phyloP scores from a whole-genome alignment of 352 stramenopile species.

The Pythium rishiriense region DNA sequence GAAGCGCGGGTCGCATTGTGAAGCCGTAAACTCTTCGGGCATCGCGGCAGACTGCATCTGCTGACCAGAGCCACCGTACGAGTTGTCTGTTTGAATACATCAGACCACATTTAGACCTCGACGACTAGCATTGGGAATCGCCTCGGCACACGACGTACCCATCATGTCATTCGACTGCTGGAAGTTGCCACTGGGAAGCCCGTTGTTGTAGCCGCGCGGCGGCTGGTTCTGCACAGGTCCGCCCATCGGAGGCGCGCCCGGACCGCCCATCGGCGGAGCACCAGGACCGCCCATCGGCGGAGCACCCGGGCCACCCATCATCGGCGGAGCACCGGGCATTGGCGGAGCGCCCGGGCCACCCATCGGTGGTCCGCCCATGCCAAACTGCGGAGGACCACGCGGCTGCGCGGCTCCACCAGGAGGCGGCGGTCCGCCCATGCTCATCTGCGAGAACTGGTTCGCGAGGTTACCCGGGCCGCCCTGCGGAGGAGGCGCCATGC shows the following conservation, averaged over 20 bases:
- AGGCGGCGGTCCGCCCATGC: slow-evolving; percentile 42
- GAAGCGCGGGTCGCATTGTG: slow-evolving; percentile 76
- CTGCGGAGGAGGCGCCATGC: slow-evolving; percentile 14
- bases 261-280: slow-evolving; percentile 12
- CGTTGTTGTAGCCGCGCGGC: slow-evolving; percentile 24
- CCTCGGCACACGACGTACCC: too few relatives aligned
- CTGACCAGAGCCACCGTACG: slow-evolving; percentile 45
- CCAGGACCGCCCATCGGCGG: slow-evolving; percentile 38
- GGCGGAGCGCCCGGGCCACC: slow-evolving; percentile 27
- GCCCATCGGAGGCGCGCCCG: slow-evolving; percentile 25
- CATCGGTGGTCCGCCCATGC: slow-evolving; percentile 28
- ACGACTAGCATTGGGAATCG: too few relatives aligned
- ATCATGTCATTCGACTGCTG: slow-evolving; percentile 79
- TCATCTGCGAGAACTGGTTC: slow-evolving; percentile 71
- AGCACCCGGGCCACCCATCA: slow-evolving; percentile 9
- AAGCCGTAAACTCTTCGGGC: slow-evolving; percentile 67
- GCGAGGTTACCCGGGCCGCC: slow-evolving; percentile 35
- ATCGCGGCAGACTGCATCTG: slow-evolving; percentile 52
- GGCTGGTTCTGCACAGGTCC: slow-evolving; percentile 23
- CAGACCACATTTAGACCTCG: too few relatives aligned
- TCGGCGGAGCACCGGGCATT: slow-evolving; percentile 32
- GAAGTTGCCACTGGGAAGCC: slow-evolving; percentile 75
- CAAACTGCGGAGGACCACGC: slow-evolving; percentile 26
- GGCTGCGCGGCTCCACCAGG: slow-evolving; percentile 12
- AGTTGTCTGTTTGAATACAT: slow-evolving; percentile 36